Percentiles rank a stretch among this genome's conserved stretches.
phyloP scores from a whole-genome alignment of 148 eudicot genomes.

The Vaccinium vitisidaea region DNA sequence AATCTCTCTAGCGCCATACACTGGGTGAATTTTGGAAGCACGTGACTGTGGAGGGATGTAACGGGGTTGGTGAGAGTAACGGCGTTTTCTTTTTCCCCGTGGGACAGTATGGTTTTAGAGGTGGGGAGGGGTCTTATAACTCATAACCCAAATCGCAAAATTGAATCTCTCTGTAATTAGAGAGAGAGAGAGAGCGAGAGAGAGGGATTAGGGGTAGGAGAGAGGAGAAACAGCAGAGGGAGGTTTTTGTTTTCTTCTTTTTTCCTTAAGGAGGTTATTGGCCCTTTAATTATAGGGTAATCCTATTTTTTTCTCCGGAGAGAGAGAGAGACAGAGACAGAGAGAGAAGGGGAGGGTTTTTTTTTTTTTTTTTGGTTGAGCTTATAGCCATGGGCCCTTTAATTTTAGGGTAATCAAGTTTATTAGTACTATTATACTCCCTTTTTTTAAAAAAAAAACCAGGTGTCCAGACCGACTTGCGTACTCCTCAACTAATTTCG shows the following conservation, averaged over 20 bases:
- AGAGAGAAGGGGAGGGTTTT: too few species aligned
- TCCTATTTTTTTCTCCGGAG: not conserved
- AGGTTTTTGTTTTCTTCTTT: not conserved
- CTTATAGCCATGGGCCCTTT: too few species aligned
- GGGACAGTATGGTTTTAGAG: slow-evolving; percentile 5
- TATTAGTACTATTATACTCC: too few species aligned
- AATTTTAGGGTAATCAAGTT: too few species aligned
- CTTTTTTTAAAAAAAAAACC: too few species aligned
- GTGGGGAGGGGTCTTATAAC: not conserved
- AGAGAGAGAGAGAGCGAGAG: not conserved
- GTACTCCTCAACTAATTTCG: too few species aligned
- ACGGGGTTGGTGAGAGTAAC: slow-evolving; percentile 24
- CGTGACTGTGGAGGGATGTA: slow-evolving; percentile 22
- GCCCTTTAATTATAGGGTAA: slow-evolving; percentile 2
- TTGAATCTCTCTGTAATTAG: not conserved
- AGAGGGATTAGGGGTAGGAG: not conserved
- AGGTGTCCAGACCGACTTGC: too few species aligned
- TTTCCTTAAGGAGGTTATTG: not conserved
- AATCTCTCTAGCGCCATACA: slow-evolving; percentile 29
- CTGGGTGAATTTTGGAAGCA: slow-evolving; percentile 12
- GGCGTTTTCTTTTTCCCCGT: slow-evolving; percentile 18
- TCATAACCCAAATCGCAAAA: slow-evolving; percentile 2
- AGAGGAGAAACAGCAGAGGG: not conserved
- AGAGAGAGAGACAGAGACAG: too few species aligned
- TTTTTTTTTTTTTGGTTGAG: too few species aligned